Base-by-base conservation (phyloP, 495 filamentous ascomycete genomes). In the Parathielavia appendiculata region DNA sequence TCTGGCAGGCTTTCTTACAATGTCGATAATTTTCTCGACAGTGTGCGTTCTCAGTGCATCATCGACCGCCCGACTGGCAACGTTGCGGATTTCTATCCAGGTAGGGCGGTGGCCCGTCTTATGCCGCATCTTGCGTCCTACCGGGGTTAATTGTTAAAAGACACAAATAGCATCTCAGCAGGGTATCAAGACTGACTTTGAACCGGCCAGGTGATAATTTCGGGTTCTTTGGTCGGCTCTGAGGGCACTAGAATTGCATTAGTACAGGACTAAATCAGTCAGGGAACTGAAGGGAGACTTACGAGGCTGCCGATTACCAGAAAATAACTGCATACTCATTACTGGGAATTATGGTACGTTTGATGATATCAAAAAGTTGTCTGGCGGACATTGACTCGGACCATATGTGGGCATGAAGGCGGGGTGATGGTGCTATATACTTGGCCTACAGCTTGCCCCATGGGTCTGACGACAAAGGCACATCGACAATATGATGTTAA, bases 151-250 rank as follows among this genome's bases (percentile, higher is more conserved):
- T 2, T 32, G 23, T 32, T 5, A 32, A 23, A 30, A 9, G 4
- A 14, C 4, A 10, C 8, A 6, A 7, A 35, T 35, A 16, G 1
- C n/a, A n/a, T n/a, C n/a, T 35, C 19, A 2, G 10, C n/a, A 44
- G 4, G 5, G 8, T 35, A 19, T 7, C 1, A 16, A 0, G 4
- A 43, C 38, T 32, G 9, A 51, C 51, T 54, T 43, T 44, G 51
- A 8, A 54, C 23, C 0, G 51, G 51, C 51, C 51, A 54, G 51
- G 43, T 54, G 22, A 54, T 32, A 23, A 54, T 32, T 1, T 54
- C 26, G 5, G 35, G 49, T 4, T n/a, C 12, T 16, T 1, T 23
- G 30, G 10, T 8, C 1, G 17, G 11, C 1, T 14, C 10, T 6
- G 47, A 17, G n/a, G 32, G 13, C 36, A 11, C 10, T 50, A 3